phyloP scores from a whole-genome alignment of 1,139 yeast genomes.

The Yamadazyma epiphylla region DNA sequence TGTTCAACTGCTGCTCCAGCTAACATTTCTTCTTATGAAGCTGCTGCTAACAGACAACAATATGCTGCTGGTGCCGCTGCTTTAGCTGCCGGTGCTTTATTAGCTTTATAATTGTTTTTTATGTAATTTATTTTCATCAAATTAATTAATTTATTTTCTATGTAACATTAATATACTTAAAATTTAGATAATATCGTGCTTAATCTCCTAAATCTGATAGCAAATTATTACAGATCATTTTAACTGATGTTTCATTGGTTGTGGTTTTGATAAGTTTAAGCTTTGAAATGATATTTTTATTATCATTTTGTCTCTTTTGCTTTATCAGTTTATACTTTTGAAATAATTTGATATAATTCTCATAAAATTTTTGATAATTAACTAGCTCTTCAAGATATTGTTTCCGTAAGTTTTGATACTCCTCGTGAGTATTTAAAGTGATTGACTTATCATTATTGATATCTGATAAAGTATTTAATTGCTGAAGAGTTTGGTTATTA shows the following conservation, averaged over 20 bases:
- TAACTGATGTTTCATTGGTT: slow-evolving; percentile 19
- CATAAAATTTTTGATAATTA: slow-evolving; percentile 26
- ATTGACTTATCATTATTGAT: slow-evolving; percentile 8
- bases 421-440: slow-evolving; percentile 5
- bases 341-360: slow-evolving; percentile 37
- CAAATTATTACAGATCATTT: slow-evolving; percentile 20
- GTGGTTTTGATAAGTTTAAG: slow-evolving; percentile 20
- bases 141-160: no score
- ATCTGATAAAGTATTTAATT: slow-evolving; percentile 20
- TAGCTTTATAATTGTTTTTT: slow-evolving; percentile 47
- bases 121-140: no score
- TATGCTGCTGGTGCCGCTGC: slow-evolving; percentile 41
- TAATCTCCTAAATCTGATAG: slow-evolving; percentile 18
- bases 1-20: slow-evolving; percentile 19
- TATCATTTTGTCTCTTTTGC: slow-evolving; percentile 19
- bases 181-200: no score
- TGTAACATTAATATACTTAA: no score
- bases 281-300: slow-evolving; percentile 10
- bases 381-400: slow-evolving; percentile 29
- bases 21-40: slow-evolving; percentile 31
- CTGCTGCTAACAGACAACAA: slow-evolving; percentile 22
- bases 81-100: slow-evolving; percentile 46
- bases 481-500: slow-evolving; percentile 20
- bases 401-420: slow-evolving; percentile 28
- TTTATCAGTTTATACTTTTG: slow-evolving; percentile 30